A percentile compares a stretch with the other conserved stretches of the same genome.
Conservation (phyloP, 768 basidiomycete species). For the Hypsizygus marmoreus region DNA sequence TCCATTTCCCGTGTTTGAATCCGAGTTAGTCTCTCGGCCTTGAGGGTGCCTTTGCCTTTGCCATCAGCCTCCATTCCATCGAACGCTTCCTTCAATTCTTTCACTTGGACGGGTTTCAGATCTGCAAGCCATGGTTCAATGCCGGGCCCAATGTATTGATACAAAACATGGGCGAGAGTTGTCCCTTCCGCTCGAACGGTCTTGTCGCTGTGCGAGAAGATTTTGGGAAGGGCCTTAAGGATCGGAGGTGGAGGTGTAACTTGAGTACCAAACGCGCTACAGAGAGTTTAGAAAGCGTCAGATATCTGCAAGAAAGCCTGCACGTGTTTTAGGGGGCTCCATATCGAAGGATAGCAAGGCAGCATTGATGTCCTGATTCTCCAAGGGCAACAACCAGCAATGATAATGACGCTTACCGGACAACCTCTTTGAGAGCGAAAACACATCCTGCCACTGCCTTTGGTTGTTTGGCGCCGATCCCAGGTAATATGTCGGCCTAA, state of each 20-base stretch:
- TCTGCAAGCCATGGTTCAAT: conserved; percentile 86
- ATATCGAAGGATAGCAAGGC: no score
- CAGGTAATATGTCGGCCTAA: conserved; percentile 79
- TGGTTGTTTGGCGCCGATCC: conserved; percentile 90
- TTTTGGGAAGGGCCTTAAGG: conserved; percentile 87
- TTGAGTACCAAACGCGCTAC: conserved; percentile 78
- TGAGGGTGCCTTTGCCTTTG: conserved; percentile 80
- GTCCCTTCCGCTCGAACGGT: conserved; percentile 92
- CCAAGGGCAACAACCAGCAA: not conserved
- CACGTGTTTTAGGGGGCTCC: no score
- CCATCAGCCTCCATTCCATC: conserved; percentile 82
- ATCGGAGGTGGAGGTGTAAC: conserved; percentile 74
- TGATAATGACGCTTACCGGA: conserved; percentile 59
- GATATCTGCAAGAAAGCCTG: no score
- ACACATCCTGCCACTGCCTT: conserved; percentile 87
- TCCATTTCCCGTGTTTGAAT: conserved; percentile 74
- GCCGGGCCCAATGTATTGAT: conserved; percentile 83
- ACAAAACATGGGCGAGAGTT: conserved; percentile 70
- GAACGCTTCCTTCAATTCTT: conserved; percentile 92
- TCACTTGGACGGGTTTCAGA: conserved; percentile 95
- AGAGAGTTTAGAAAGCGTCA: conserved; percentile 4
- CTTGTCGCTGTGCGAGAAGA: conserved; percentile 95
- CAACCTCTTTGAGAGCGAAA: conserved; percentile 76
- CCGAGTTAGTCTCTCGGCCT: conserved; percentile 79
- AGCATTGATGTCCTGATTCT: conserved; percentile 1